Evolutionary conservation across 768 basidiomycete genomes (phyloP).

Genomic region (Xerocomellus dryophilus): DNA sequence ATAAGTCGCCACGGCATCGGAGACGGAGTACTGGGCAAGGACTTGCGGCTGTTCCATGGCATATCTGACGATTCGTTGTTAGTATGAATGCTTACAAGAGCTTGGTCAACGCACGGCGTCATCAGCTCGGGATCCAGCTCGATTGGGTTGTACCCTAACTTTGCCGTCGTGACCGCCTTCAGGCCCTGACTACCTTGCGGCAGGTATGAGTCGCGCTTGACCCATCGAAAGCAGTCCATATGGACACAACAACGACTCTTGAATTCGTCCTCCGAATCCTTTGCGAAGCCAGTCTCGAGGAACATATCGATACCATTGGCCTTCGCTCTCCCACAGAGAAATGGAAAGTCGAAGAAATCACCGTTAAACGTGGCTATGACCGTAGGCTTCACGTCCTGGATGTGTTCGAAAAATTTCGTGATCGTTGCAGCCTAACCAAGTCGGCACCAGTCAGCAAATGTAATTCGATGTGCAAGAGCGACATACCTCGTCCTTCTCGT

Average conservation of each 20-base stretch:
- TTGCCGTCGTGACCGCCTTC: conserved; percentile 95
- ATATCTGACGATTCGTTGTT: conserved; percentile 53
- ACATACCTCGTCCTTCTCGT: conserved; percentile 85
- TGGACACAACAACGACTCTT: conserved; percentile 91
- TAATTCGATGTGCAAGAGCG: not conserved
- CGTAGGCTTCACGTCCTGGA: conserved; percentile 90
- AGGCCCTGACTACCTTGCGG: conserved; percentile 98
- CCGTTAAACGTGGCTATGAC: conserved; percentile 99
- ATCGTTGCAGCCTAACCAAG: conserved; percentile 70
- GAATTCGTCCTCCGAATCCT: conserved; percentile 91
- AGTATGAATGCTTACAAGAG: not conserved
- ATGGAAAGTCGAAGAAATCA: conserved; percentile 99
- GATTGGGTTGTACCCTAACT: conserved; percentile 94
- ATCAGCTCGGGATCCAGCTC: conserved; percentile 98
- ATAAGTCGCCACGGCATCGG: conserved; percentile 99
- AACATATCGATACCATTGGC: conserved; percentile 96
- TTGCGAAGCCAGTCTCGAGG: conserved; percentile 87
- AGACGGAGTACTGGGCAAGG: conserved; percentile 97
- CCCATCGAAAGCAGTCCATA: conserved; percentile 99
- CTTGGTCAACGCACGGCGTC: conserved; percentile 76
- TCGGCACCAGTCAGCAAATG: not conserved
- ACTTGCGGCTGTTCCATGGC: conserved; percentile 93
- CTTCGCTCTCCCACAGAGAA: conserved; percentile 81
- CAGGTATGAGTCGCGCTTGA: conserved; percentile 96
- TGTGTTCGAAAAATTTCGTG: conserved; percentile 87